phyloP scores from a whole-genome alignment of 2,329 filamentous ascomycete genomes.

The Xylaria sp. region DNA sequence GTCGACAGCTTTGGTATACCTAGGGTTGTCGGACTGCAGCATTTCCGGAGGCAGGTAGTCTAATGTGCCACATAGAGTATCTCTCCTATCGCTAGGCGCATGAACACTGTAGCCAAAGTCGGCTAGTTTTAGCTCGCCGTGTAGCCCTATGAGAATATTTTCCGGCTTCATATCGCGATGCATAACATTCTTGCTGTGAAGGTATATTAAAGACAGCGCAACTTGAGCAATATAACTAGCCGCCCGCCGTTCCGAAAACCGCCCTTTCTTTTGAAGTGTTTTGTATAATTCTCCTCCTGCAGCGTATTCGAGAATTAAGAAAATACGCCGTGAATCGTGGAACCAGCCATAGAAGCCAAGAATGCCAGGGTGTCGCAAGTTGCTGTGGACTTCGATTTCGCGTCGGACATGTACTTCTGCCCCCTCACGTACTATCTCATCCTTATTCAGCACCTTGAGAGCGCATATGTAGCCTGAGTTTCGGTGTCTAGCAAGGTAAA shows the following conservation, averaged over 20 bases:
- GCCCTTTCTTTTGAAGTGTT: constrained; percentile 77
- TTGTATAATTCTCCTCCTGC: constrained; percentile 88
- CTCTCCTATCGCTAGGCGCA: constrained; percentile 88
- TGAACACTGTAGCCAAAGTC: constrained; percentile 99
- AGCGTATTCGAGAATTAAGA: constrained; percentile 88
- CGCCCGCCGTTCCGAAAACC: constrained; percentile 84
- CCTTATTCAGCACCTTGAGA: constrained; percentile 86
- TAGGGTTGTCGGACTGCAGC: constrained; percentile 83
- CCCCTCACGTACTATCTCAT: constrained; percentile 75
- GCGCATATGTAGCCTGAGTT: constrained; percentile 84
- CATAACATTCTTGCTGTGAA: constrained; percentile 96
- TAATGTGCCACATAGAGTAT: constrained; percentile 96
- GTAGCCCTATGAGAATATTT: constrained; percentile 92
- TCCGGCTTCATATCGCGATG: constrained; percentile 97
- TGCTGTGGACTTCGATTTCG: constrained; percentile 89
- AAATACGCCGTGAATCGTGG: constrained; percentile 86
- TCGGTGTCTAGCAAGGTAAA: constrained; percentile 83
- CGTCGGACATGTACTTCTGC: constrained; percentile 87
- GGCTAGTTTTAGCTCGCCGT: constrained; percentile 97
- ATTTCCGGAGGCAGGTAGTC: constrained; percentile 98
- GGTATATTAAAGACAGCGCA: constrained; percentile 84
- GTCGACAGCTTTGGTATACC: constrained; percentile 93
- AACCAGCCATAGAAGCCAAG: constrained; percentile 86
- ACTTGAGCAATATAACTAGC: constrained; percentile 89
- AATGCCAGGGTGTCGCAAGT: constrained; percentile 85